phyloP scores from a whole-genome alignment of 2,329 filamentous ascomycete species.

The Aaosphaeria pasadenensis region DNA sequence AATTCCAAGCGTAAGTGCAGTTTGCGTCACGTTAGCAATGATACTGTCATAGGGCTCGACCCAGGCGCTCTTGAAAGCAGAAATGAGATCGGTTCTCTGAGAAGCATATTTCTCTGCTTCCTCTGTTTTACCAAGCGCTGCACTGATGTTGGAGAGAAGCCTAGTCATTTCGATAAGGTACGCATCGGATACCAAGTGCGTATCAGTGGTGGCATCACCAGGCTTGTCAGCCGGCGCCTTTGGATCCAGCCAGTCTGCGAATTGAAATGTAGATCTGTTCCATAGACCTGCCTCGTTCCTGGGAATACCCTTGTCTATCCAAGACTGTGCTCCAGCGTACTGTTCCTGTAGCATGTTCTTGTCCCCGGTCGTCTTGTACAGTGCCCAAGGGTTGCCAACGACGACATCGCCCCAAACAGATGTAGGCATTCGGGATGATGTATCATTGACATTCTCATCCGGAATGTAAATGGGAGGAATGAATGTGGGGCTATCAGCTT shows the following conservation, averaged over 20 bases:
- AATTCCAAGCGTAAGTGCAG: background rate
- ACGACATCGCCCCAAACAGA: background rate
- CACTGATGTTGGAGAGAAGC: background rate
- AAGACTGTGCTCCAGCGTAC: background rate
- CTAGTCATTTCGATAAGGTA: background rate
- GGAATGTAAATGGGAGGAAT: background rate
- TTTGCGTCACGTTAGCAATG: background rate
- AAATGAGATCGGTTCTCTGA: background rate
- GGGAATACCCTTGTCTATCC: background rate
- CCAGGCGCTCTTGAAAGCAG: background rate
- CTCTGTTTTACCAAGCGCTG: background rate
- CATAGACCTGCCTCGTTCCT: background rate
- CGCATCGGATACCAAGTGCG: background rate
- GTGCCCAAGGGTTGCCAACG: background rate
- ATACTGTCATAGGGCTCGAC: background rate
- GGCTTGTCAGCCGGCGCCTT: background rate
- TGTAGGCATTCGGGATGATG: background rate
- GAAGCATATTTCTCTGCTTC: background rate
- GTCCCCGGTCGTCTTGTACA: background rate
- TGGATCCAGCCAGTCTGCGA: conserved; percentile 1
- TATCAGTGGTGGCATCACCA: background rate
- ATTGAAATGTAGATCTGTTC: background rate
- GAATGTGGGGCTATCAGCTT: conserved; percentile 6
- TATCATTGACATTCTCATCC: background rate
- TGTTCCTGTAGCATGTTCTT: background rate